Evolutionary conservation across 805 yeast species (phyloP).

Genomic region (Yarrowia sp.): DNA sequence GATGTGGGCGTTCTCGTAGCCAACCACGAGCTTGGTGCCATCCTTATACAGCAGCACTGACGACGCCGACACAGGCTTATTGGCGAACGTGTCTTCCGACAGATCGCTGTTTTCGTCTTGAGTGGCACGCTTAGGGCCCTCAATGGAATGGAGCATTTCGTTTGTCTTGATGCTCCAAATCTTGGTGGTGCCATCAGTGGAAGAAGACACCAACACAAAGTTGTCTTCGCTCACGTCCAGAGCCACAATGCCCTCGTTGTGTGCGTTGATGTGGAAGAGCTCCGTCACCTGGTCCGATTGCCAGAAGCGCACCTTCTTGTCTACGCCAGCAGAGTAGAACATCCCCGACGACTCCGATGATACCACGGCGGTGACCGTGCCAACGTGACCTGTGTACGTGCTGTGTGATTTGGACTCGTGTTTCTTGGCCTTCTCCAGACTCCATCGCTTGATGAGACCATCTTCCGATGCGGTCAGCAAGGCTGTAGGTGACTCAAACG

Average conservation of each 20-base stretch:
- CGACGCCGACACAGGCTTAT: slow-evolving; percentile 15
- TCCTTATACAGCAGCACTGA: slow-evolving; percentile 14
- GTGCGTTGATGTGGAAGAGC: slow-evolving; percentile 28
- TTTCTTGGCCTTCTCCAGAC: slow-evolving; percentile 23
- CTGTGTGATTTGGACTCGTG: slow-evolving; percentile 17
- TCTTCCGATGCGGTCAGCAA: slow-evolving; percentile 31
- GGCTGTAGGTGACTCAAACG: neutral
- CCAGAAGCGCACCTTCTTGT: slow-evolving; percentile 30
- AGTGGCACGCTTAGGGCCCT: slow-evolving; percentile 27
- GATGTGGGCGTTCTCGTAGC: slow-evolving; percentile 29
- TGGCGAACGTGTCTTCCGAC: slow-evolving; percentile 20
- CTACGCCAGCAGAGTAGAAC: slow-evolving; percentile 31
- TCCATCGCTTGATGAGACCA: slow-evolving; percentile 31
- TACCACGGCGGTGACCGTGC: slow-evolving; percentile 28
- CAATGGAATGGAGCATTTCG: slow-evolving; percentile 13
- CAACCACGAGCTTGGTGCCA: slow-evolving; percentile 29
- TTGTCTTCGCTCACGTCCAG: slow-evolving; percentile 29
- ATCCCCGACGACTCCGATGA: slow-evolving; percentile 26
- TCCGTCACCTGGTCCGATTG: slow-evolving; percentile 2
- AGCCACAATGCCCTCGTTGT: slow-evolving; percentile 27
- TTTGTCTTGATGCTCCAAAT: slow-evolving; percentile 29
- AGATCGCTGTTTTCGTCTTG: slow-evolving; percentile 29
- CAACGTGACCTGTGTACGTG: slow-evolving; percentile 30
- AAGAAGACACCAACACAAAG: slow-evolving; percentile 29
- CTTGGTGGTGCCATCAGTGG: slow-evolving; percentile 31